phyloP scores from a whole-genome alignment of 345 rosid species.

The Carallia pectinifolia region DNA sequence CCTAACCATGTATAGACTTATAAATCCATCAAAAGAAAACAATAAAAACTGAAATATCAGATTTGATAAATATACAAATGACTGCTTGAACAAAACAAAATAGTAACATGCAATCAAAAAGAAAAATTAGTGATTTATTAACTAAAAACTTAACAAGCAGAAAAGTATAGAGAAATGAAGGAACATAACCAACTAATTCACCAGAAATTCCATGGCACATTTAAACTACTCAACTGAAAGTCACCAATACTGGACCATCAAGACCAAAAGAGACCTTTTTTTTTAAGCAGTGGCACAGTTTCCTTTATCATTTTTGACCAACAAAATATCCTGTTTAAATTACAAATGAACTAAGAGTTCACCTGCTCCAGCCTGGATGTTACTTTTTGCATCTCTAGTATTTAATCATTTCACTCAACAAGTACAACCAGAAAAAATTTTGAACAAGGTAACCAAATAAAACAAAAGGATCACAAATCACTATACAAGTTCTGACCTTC shows the following conservation, averaged over 20 bases:
- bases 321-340: no score
- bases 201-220: constrained; percentile 4
- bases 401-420: neutral
- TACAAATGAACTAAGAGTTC: no score
- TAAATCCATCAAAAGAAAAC: neutral
- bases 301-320: no score
- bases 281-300: no score
- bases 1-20: neutral
- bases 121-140: no score
- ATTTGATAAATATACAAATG: constrained; percentile 6
- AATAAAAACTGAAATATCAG: no score
- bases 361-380: no score
- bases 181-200: constrained; percentile 2
- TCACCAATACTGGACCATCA: neutral
- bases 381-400: no score
- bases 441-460: constrained; percentile 1
- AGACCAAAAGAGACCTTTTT: neutral
- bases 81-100: neutral
- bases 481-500: constrained; percentile 48
- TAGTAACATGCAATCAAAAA: neutral
- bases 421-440: neutral
- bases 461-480: neutral
- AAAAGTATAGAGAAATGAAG: neutral
- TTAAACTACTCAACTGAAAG: constrained; percentile 2
- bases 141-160: neutral